A percentile compares a stretch with the other conserved stretches of the same genome.
Evolutionary conservation across 148 eudicot species (phyloP).

Genomic region (Heliamphora exappendiculata): DNA sequence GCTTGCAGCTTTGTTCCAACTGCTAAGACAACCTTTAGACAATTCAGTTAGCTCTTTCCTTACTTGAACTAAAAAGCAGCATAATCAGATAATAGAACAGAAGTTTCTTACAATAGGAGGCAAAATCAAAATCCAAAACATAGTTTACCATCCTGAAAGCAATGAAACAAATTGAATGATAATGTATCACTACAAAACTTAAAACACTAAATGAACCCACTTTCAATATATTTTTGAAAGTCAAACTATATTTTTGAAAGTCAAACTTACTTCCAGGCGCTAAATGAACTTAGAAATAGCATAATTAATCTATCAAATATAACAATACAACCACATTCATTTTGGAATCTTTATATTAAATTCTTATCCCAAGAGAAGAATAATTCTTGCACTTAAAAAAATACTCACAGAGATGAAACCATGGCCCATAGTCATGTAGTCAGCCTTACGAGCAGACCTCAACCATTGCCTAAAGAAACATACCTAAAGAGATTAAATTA

Average conservation of each 20-base stretch:
- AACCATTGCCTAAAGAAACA: slow-evolving; percentile 84
- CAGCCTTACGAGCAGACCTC: slow-evolving; percentile 56
- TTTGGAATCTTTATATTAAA: not conserved
- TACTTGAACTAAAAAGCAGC: not conserved
- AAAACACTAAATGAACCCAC: slow-evolving; percentile 79
- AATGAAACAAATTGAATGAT: not conserved
- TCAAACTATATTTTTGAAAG: slow-evolving; percentile 93
- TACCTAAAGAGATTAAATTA: slow-evolving; percentile 32
- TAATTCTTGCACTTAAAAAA: not conserved
- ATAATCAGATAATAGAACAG: not conserved
- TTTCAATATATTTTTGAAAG: slow-evolving; percentile 90
- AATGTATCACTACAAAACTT: not conserved
- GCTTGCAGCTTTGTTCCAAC: slow-evolving; percentile 92
- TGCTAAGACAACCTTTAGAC: slow-evolving; percentile 53
- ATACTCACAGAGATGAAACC: slow-evolving; percentile 49
- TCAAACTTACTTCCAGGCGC: slow-evolving; percentile 86
- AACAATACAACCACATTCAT: not conserved
- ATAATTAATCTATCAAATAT: not conserved
- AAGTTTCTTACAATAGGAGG: slow-evolving; percentile 62
- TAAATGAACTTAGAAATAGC: slow-evolving; percentile 61
- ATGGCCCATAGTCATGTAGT: slow-evolving; percentile 75
- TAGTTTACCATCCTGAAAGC: slow-evolving; percentile 47
- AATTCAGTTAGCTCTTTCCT: slow-evolving; percentile 12
- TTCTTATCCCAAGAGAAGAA: not conserved
- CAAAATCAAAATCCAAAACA: slow-evolving; percentile 58